Base-by-base conservation (phyloP, 345 rosid species). In the Eucalyptus curtisii region DNA sequence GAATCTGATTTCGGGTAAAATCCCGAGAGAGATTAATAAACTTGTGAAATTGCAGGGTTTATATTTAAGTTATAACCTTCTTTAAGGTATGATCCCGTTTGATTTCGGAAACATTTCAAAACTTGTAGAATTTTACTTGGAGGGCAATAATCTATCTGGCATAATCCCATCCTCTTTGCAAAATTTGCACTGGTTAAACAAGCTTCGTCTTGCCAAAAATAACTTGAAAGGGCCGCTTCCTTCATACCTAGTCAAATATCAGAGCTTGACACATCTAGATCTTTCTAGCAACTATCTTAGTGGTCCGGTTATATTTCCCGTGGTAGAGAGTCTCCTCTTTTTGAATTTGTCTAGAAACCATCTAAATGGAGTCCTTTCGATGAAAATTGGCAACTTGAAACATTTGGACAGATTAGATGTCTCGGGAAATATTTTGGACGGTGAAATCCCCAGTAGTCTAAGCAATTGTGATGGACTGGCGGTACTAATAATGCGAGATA, bases 1-100 rank as follows among this genome's bases (percentile, higher is more conserved):
- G 0, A 50, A 50, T 37, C 4, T n/a, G n/a, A 49, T 91, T 6
- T 52, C 48, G 1, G 93, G 92, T 48, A 42, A n/a, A 40, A 87
- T 92, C 33, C 92, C 89, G 9, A 3, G 49, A 25, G 90, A 86
- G 10, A 90, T 91, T 16, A 89, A 76, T 10, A 90, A 91, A 48
- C 88, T 89, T 49, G 89, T 88, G 55, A 87, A 86, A 57, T 84
- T 92, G 86, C 33, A 3, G 2, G 4, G 0, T 8, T 85, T 44
- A n/a, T 1, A 0, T 2, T 10, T 20, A 33, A n/a, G n/a, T n/a
- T 5, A 1, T 19, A 85, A 85, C 20, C 14, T 71, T 71, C 82
- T 71, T 71, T 71, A n/a, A 8, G 3, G 27, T 37, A n/a, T 7
- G 0, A 71, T 71, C 3, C 8, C 27, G 0, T n/a, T 71, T 44